Evolutionary conservation across 1,284 basidiomycete species (phyloP).

Genomic region (Porodaedalea pini): DNA sequence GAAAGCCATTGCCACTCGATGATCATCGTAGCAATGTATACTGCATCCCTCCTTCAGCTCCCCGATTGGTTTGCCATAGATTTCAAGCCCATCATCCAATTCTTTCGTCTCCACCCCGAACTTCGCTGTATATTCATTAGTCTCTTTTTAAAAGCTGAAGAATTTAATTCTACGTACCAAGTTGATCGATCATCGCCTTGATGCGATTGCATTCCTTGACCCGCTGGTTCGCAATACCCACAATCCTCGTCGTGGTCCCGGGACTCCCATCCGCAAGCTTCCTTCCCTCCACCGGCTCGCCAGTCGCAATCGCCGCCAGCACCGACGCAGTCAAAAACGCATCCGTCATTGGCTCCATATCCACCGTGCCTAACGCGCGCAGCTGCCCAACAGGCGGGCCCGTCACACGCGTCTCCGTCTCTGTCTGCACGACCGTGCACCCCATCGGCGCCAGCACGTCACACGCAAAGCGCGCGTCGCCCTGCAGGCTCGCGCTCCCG

Average conservation of each 20-base stretch:
- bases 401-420: constrained; percentile 86
- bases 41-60: constrained; percentile 67
- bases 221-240: constrained; percentile 96
- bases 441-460: constrained; percentile 95
- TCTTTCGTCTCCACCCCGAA: constrained; percentile 93
- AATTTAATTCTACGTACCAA: constrained; percentile 55
- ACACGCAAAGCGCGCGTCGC: constrained; percentile 93
- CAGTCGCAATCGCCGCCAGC: constrained; percentile 81
- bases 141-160: neutral
- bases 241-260: constrained; percentile 69
- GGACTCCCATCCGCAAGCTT: constrained; percentile 32
- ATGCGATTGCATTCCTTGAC: constrained; percentile 99
- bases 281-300: constrained; percentile 41
- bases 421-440: constrained; percentile 86
- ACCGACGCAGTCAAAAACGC: constrained; percentile 96
- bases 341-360: constrained; percentile 99
- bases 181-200: constrained; percentile 92
- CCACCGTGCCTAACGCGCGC: constrained; percentile 81
- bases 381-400: constrained; percentile 84
- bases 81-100: constrained; percentile 89
- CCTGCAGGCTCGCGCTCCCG: constrained; percentile 87
- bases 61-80: constrained; percentile 72
- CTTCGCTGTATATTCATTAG: constrained; percentile 59
- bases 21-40: constrained; percentile 96
- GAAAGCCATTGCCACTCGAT: constrained; percentile 99